Conservation (phyloP, 2,329 filamentous ascomycete genomes). For the Penicillium crustosum region DNA sequence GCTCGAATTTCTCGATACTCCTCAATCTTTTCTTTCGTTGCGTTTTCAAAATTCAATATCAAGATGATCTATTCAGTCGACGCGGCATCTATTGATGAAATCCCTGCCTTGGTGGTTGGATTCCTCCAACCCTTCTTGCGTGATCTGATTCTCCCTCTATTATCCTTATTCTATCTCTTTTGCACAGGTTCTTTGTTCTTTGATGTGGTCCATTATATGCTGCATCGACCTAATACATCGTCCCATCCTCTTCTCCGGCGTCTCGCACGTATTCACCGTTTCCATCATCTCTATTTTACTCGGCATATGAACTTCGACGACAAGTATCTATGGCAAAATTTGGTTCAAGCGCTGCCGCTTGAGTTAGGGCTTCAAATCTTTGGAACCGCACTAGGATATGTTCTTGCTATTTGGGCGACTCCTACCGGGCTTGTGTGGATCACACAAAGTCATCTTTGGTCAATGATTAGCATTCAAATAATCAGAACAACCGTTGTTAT, state of each 20-base stretch:
- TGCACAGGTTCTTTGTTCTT: slow-evolving; percentile 21
- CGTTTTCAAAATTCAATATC: not conserved
- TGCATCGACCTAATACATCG: slow-evolving; percentile 18
- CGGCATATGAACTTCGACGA: slow-evolving; percentile 17
- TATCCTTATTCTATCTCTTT: slow-evolving; percentile 15
- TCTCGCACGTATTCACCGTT: slow-evolving; percentile 19
- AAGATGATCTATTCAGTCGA: not conserved
- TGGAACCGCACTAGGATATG: slow-evolving; percentile 15
- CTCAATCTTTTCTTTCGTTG: not conserved
- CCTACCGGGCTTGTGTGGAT: not conserved
- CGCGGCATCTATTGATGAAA: not conserved
- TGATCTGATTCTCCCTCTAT: not conserved
- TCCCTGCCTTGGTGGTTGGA: not conserved
- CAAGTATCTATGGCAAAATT: slow-evolving; percentile 16
- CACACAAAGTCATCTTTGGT: not conserved
- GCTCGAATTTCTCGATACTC: not conserved
- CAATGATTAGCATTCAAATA: not conserved
- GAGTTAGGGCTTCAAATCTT: slow-evolving; percentile 13
- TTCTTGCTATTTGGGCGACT: not conserved
- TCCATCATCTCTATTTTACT: slow-evolving; percentile 25
- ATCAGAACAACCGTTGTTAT: slow-evolving; percentile 10
- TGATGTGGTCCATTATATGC: slow-evolving; percentile 17
- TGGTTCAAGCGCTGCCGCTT: slow-evolving; percentile 18
- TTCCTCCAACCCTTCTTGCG: not conserved
- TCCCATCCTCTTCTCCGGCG: slow-evolving; percentile 14